phyloP scores from a whole-genome alignment of 768 basidiomycete genomes.

The Austroboletus eburneus region DNA sequence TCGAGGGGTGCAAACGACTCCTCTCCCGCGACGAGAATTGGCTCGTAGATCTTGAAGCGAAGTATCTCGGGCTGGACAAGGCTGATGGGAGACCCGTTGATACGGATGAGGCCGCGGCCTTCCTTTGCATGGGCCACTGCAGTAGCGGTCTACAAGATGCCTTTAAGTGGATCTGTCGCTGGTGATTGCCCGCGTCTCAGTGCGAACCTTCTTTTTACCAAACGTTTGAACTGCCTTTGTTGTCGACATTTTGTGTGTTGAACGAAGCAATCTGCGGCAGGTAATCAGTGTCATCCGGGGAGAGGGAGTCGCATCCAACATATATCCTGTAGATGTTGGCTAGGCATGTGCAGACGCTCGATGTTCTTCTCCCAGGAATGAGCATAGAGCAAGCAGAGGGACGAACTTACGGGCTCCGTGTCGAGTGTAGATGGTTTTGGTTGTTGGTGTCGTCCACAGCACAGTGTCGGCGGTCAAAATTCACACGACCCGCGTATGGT shows the following conservation, averaged over 20 bases:
- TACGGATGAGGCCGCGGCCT: constrained; percentile 92
- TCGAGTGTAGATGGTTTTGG: constrained; percentile 25
- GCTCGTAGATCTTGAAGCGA: constrained; percentile 97
- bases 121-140: constrained; percentile 97
- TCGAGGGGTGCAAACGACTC: constrained; percentile 85
- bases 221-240: constrained; percentile 96
- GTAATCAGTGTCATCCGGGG: constrained; percentile 37
- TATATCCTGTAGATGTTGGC: constrained; percentile 23
- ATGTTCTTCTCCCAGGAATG: background rate
- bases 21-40: constrained; percentile 89
- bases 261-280: constrained; percentile 22
- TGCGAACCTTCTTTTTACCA: constrained; percentile 97
- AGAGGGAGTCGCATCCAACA: constrained; percentile 37
- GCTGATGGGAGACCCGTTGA: constrained; percentile 95
- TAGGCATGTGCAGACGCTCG: background rate
- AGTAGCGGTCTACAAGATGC: constrained; percentile 75
- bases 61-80: constrained; percentile 94
- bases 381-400: constrained; percentile 2
- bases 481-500: constrained; percentile 26
- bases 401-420: constrained; percentile 38
- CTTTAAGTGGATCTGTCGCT: constrained; percentile 1
- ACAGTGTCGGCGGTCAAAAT: constrained; percentile 3
- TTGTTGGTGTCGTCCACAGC: background rate
- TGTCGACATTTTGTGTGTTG: constrained; percentile 56
- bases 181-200: background rate